A percentile compares a stretch with the other conserved stretches of the same genome.
phyloP scores from a whole-genome alignment of 1,284 basidiomycete genomes.

The Anthracocystis panici-leucophaei region DNA sequence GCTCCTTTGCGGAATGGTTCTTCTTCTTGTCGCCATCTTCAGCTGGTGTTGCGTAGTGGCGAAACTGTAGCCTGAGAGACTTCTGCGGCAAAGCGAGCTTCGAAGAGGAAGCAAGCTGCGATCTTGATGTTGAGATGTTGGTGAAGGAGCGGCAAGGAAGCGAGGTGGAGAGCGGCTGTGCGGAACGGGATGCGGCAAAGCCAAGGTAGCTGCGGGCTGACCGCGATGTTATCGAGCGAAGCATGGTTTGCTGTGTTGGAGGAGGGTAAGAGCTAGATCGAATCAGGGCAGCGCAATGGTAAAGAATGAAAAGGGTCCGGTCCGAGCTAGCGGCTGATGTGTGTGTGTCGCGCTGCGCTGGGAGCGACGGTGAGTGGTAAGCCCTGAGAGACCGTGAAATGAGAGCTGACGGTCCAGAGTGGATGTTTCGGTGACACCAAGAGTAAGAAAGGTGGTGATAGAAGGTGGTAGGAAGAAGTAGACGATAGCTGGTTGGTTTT shows the following conservation, averaged over 20 bases:
- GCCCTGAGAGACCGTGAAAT: neutral
- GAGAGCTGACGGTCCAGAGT: neutral
- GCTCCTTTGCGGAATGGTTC: conserved; percentile 19
- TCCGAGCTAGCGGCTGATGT: too few species aligned
- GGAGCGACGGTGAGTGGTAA: neutral
- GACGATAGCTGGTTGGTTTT: too few species aligned
- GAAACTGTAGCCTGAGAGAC: conserved; percentile 15
- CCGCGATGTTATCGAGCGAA: conserved; percentile 47
- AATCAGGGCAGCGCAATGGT: too few species aligned
- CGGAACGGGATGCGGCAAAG: conserved; percentile 19
- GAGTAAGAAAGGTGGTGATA: too few species aligned
- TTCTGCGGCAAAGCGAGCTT: conserved; percentile 11
- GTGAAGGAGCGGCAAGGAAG: conserved; percentile 25
- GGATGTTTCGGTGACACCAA: too few species aligned
- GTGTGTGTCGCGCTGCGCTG: neutral
- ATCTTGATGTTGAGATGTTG: conserved; percentile 28
- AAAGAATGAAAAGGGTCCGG: too few species aligned
- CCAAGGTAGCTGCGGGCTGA: conserved; percentile 30
- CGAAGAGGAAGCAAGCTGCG: conserved; percentile 18
- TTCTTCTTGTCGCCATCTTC: conserved; percentile 48
- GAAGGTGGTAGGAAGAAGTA: too few species aligned
- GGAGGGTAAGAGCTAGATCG: neutral
- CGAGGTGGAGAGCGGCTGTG: conserved; percentile 13
- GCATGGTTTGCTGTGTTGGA: conserved; percentile 21
- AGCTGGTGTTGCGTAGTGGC: conserved; percentile 48